Percentiles rank a stretch among this genome's conserved stretches.
These are phyloP conservation scores for Apiospora pterosperma DNA, from an alignment of 2,329 filamentous ascomycete genomes.

Conservation along the genomic window DNA sequence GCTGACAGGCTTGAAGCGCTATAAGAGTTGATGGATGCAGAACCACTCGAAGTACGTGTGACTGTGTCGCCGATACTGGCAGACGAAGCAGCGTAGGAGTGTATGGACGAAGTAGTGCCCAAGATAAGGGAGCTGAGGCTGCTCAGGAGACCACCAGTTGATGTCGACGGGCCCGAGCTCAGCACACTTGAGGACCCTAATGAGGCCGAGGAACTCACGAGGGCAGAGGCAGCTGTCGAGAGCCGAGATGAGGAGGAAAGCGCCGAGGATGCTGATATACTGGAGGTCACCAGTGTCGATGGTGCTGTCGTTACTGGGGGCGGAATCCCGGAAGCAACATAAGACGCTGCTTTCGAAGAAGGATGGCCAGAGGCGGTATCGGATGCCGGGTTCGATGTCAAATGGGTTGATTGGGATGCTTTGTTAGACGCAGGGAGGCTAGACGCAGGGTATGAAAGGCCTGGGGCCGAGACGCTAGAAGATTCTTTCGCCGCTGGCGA, in stretches of 20 bases:
- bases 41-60: not conserved
- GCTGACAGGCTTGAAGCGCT: not conserved
- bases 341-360: not conserved
- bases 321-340: not conserved
- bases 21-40: not conserved
- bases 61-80: not conserved
- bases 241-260: not conserved
- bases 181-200: not conserved
- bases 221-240: not conserved
- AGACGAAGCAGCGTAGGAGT: not conserved
- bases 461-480: not conserved
- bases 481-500: not conserved
- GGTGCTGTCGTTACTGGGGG: not conserved
- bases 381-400: not conserved
- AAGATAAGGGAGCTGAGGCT: slow-evolving; percentile 26
- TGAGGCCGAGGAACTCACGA: not conserved
- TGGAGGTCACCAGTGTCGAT: not conserved
- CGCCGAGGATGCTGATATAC: too few relatives aligned
- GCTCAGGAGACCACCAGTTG: slow-evolving; percentile 21
- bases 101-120: slow-evolving; percentile 16
- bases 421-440: not conserved
- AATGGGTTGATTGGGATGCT: not conserved
- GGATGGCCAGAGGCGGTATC: not conserved
- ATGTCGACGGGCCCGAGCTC: not conserved
- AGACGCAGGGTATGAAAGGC: not conserved